Percentiles rank a stretch among this genome's conserved stretches.
phyloP scores from a whole-genome alignment of 2,329 filamentous ascomycete species.

The Orbilia quercus region DNA sequence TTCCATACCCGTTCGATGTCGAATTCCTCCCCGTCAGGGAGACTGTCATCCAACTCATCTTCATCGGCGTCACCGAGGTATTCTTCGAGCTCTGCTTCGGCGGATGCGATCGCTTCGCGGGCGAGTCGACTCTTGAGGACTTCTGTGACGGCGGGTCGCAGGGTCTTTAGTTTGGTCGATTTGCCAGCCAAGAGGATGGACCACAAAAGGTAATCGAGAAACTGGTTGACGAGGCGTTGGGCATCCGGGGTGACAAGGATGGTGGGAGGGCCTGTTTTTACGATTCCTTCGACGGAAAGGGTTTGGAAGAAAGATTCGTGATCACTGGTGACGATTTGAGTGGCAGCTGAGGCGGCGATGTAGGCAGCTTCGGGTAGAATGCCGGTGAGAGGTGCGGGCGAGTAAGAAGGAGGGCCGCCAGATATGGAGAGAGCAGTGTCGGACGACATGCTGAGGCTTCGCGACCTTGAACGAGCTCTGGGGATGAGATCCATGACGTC shows the following conservation, averaged over 20 bases:
- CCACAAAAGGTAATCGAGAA: constrained; percentile 92
- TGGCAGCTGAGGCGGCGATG: constrained; percentile 86
- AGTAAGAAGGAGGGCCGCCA: constrained; percentile 25
- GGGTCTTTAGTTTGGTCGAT: constrained; percentile 70
- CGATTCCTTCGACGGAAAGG: constrained; percentile 76
- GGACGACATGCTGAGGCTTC: constrained; percentile 53
- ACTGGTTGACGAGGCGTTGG: constrained; percentile 83
- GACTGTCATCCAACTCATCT: constrained; percentile 69
- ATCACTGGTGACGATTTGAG: constrained; percentile 89
- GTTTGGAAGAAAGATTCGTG: constrained; percentile 79
- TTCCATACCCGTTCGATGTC: constrained; percentile 96
- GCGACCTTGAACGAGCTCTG: constrained; percentile 41
- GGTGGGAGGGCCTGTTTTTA: constrained; percentile 69
- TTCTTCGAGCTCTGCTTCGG: constrained; percentile 86
- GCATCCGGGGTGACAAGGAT: constrained; percentile 68
- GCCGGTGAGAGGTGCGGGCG: constrained; percentile 70
- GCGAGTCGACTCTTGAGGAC: constrained; percentile 90
- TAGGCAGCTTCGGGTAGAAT: constrained; percentile 84
- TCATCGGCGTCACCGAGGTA: constrained; percentile 83
- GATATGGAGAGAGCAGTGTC: constrained; percentile 39
- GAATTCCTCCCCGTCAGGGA: constrained; percentile 70
- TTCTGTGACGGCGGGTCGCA: constrained; percentile 84
- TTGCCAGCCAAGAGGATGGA: constrained; percentile 87
- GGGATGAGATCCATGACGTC: constrained; percentile 45
- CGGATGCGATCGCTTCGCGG: constrained; percentile 81